Evolutionary conservation across 805 yeast species (phyloP).

Genomic region (Clavispora phyllophila): DNA sequence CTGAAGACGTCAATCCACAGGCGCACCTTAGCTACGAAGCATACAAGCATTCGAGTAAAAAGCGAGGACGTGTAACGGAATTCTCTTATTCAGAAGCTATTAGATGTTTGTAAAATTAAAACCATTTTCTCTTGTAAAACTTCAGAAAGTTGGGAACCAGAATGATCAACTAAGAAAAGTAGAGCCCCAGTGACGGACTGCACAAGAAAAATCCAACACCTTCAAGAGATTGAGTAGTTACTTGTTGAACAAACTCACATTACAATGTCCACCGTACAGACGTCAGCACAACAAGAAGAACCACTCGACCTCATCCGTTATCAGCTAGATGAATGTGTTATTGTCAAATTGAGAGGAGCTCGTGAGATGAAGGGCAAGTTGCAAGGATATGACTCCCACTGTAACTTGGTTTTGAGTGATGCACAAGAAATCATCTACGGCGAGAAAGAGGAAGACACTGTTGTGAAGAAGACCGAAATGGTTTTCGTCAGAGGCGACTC

Average conservation of each 20-base stretch:
- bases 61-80: no score
- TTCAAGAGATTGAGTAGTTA: background rate
- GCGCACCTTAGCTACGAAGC: no score
- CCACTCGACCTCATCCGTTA: slow-evolving; percentile 89
- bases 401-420: slow-evolving; percentile 92
- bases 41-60: no score
- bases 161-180: no score
- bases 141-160: no score
- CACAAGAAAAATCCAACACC: slow-evolving; percentile 1
- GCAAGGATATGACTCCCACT: slow-evolving; percentile 94
- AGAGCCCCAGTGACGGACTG: background rate
- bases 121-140: background rate
- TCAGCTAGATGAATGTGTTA: slow-evolving; percentile 80
- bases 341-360: slow-evolving; percentile 89
- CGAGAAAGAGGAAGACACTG: slow-evolving; percentile 38
- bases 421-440: slow-evolving; percentile 78
- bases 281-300: slow-evolving; percentile 43
- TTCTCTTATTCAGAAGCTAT: no score
- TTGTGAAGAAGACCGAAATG: slow-evolving; percentile 70
- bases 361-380: slow-evolving; percentile 86
- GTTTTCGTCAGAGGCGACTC: slow-evolving; percentile 97
- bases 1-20: no score
- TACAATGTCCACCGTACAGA: slow-evolving; percentile 28
- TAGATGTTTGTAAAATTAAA: no score
- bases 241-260: background rate